A percentile compares a stretch with the other conserved stretches of the same genome.
These are phyloP conservation scores for Lepidium sativum DNA, from an alignment of 345 rosid genomes.

Conservation along the genomic window DNA sequence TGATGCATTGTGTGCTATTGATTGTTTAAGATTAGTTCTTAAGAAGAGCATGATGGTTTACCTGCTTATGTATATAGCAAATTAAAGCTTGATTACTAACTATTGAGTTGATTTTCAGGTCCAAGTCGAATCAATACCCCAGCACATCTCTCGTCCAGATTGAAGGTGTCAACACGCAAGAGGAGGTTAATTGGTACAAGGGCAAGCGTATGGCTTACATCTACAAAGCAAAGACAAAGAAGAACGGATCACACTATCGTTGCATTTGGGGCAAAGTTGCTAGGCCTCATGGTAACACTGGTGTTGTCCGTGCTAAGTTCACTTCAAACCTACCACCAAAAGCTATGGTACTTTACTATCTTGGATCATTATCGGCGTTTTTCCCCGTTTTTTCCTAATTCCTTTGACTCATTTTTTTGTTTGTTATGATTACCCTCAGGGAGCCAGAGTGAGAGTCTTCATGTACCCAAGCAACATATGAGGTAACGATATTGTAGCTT, in stretches of 20 bases:
- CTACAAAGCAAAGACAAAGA: conserved; percentile 87
- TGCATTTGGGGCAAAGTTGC: conserved; percentile 94
- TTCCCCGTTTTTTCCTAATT: neutral
- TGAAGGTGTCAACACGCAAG: conserved; percentile 83
- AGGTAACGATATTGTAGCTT: conserved; percentile 31
- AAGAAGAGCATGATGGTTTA: neutral
- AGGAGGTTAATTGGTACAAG: conserved; percentile 72
- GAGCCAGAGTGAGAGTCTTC: conserved; percentile 79
- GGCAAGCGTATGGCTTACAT: conserved; percentile 94
- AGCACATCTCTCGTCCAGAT: conserved; percentile 74
- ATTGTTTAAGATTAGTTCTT: neutral
- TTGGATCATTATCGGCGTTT: neutral
- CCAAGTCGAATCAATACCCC: conserved; percentile 85
- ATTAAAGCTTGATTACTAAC: neutral
- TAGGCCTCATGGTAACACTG: conserved; percentile 92
- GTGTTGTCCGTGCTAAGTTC: conserved; percentile 84
- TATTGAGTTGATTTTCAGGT: conserved; percentile 31
- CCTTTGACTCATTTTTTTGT: neutral
- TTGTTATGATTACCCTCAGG: conserved; percentile 33
- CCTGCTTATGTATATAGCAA: neutral
- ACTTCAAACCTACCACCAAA: conserved; percentile 84
- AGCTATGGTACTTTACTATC: conserved; percentile 51
- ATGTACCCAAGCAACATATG: conserved; percentile 92
- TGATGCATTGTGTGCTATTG: neutral
- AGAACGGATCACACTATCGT: conserved; percentile 72